Evolutionary conservation across 192 early-diverging fungal species (phyloP).

Genomic region (Ambispora gerdemannii): DNA sequence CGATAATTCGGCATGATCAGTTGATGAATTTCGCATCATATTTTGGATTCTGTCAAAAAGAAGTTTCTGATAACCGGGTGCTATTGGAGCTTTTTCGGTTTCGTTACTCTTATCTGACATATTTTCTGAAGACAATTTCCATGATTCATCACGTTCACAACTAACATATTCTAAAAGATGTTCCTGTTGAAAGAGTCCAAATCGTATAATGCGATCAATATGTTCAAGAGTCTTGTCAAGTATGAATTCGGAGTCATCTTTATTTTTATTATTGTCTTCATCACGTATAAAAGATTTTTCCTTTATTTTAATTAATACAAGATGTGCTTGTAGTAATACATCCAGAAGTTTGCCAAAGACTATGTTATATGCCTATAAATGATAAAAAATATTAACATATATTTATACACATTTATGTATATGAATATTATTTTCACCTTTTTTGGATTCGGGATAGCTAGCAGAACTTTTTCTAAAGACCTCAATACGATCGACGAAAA

Average conservation of each 20-base stretch:
- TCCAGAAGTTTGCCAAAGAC: not conserved
- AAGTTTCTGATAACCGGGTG: not conserved
- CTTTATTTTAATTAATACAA: not conserved
- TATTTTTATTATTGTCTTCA: not conserved
- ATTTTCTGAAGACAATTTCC: no score
- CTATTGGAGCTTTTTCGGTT: not conserved
- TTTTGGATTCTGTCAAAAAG: conserved; percentile 3
- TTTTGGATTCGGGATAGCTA: conserved; percentile 3
- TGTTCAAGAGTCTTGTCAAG: not conserved
- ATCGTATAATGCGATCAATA: not conserved
- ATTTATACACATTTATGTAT: not conserved
- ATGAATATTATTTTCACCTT: not conserved
- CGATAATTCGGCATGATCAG: not conserved
- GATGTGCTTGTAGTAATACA: not conserved
- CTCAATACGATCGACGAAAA: not conserved
- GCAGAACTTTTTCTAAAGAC: not conserved
- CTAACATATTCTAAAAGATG: not conserved
- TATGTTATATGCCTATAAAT: not conserved
- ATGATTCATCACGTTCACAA: not conserved
- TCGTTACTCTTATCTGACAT: not conserved
- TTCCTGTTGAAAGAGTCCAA: conserved; percentile 16
- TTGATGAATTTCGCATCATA: not conserved
- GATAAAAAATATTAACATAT: not conserved
- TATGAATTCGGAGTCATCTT: not conserved
- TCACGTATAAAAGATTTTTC: not conserved